These are phyloP conservation scores for Dittrichia graveolens DNA, from an alignment of 129 eudicot species.

Conservation along the genomic window DNA sequence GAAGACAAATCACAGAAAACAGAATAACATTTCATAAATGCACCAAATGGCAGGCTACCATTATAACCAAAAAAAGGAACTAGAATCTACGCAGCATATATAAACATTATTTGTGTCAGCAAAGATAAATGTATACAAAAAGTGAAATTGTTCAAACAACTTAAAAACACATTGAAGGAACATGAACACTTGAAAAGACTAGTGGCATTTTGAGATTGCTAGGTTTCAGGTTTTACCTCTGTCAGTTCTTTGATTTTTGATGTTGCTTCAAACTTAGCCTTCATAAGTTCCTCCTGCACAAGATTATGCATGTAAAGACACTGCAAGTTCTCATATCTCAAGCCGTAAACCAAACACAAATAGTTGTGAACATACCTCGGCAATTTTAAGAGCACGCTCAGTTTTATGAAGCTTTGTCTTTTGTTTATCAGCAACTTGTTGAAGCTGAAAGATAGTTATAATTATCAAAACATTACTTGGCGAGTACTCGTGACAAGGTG, in stretches of 20 bases:
- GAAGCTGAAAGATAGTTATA: constrained; percentile 47
- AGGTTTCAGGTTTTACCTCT: constrained; percentile 47
- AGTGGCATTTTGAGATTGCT: constrained; percentile 7
- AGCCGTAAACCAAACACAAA: constrained; percentile 12
- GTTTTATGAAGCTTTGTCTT: constrained; percentile 59
- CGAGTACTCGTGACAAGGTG: too few species aligned
- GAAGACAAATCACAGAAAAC: constrained; percentile 15
- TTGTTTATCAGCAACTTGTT: constrained; percentile 55
- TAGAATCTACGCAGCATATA: too few species aligned
- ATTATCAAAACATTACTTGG: background rate
- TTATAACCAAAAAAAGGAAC: too few species aligned
- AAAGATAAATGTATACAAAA: too few species aligned
- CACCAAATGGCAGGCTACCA: constrained; percentile 7
- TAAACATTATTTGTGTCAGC: too few species aligned
- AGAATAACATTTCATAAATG: constrained; percentile 18
- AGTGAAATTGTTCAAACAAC: background rate
- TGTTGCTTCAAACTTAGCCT: constrained; percentile 81
- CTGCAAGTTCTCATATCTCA: constrained; percentile 5
- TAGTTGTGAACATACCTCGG: constrained; percentile 56
- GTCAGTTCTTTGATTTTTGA: constrained; percentile 51
- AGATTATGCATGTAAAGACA: constrained; percentile 9
- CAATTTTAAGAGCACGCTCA: constrained; percentile 74
- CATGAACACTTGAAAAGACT: constrained; percentile 1
- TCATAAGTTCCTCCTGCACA: constrained; percentile 77
- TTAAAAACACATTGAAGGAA: constrained; percentile 3